A percentile compares a stretch with the other conserved stretches of the same genome.
phyloP scores from a whole-genome alignment of 345 rosid genomes.

The Citrus sinensis region DNA sequence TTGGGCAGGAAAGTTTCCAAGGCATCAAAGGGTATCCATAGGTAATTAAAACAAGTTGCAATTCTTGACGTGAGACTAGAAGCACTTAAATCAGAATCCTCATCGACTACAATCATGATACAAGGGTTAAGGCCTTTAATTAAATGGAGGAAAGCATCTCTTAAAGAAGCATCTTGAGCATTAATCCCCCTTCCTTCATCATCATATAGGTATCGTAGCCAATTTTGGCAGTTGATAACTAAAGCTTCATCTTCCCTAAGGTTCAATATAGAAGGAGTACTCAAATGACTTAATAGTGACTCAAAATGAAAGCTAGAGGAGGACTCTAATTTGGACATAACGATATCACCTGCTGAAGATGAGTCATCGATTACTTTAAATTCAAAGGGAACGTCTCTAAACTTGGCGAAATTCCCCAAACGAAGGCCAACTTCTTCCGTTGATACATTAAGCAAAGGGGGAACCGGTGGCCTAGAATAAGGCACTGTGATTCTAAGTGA shows the following conservation, averaged over 20 bases:
- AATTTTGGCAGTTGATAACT: conserved; percentile 64
- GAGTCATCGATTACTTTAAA: conserved; percentile 35
- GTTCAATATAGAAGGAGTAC: conserved; percentile 23
- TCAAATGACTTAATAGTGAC: conserved; percentile 35
- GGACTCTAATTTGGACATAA: conserved; percentile 15
- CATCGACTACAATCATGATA: conserved; percentile 48
- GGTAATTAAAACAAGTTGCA: conserved; percentile 55
- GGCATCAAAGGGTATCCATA: conserved; percentile 78
- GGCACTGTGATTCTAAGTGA: conserved; percentile 61
- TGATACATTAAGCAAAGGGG: conserved; percentile 55
- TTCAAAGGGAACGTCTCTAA: conserved; percentile 52
- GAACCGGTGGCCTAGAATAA: conserved; percentile 42
- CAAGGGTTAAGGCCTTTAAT: conserved; percentile 49
- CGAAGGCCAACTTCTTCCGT: conserved; percentile 53
- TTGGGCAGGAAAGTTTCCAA: conserved; percentile 67
- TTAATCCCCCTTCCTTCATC: conserved; percentile 18
- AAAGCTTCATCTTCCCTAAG: conserved; percentile 54
- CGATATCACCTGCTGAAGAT: conserved; percentile 1
- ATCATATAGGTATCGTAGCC: conserved; percentile 56
- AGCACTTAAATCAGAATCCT: conserved; percentile 52
- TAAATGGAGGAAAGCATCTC: conserved; percentile 40
- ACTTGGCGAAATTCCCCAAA: conserved; percentile 55
- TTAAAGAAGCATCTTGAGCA: conserved; percentile 14
- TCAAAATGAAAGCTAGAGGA: conserved; percentile 26
- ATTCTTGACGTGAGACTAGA: conserved; percentile 51